These are phyloP conservation scores for Butyriboletus loyo DNA, from an alignment of 768 basidiomycete species.

Conservation along the genomic window DNA sequence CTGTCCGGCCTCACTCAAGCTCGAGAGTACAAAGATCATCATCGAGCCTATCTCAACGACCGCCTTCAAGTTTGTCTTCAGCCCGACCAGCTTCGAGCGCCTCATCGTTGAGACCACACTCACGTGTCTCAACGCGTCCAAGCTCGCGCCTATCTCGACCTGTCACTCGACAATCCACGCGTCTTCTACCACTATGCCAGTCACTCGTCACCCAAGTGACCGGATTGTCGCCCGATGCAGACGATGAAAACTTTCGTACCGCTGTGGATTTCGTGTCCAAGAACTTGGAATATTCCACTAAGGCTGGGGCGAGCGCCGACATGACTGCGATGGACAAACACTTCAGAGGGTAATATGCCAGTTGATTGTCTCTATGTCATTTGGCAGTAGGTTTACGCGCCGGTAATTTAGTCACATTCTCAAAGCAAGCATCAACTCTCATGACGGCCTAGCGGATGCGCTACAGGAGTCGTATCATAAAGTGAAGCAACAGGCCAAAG, in stretches of 20 bases:
- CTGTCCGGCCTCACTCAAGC: conserved; percentile 21
- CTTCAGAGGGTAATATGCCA: conserved; percentile 45
- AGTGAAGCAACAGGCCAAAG: conserved; percentile 49
- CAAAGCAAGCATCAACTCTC: conserved; percentile 69
- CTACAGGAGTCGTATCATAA: conserved; percentile 50
- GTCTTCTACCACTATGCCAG: conserved; percentile 54
- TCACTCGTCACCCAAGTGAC: conserved; percentile 53
- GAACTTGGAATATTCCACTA: conserved; percentile 54
- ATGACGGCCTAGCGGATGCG: conserved; percentile 59
- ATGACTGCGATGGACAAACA: conserved; percentile 53
- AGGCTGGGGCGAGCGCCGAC: conserved; percentile 56
- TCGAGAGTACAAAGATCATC: conserved; percentile 26
- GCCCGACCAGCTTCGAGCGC: conserved; percentile 43
- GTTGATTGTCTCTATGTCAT: conserved; percentile 1
- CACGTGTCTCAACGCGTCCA: conserved; percentile 35
- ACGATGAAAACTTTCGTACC: conserved; percentile 44
- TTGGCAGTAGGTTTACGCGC: conserved; percentile 12
- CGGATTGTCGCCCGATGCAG: conserved; percentile 43
- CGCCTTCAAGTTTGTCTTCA: conserved; percentile 48
- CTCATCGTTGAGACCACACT: conserved; percentile 35
- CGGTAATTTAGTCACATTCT: conserved; percentile 45
- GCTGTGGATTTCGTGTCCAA: conserved; percentile 57
- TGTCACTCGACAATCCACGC: conserved; percentile 47
- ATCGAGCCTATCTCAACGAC: conserved; percentile 39
- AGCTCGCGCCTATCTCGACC: conserved; percentile 50